Conservation (phyloP, 2,329 filamentous ascomycete genomes). For the Talaromyces sp. region DNA sequence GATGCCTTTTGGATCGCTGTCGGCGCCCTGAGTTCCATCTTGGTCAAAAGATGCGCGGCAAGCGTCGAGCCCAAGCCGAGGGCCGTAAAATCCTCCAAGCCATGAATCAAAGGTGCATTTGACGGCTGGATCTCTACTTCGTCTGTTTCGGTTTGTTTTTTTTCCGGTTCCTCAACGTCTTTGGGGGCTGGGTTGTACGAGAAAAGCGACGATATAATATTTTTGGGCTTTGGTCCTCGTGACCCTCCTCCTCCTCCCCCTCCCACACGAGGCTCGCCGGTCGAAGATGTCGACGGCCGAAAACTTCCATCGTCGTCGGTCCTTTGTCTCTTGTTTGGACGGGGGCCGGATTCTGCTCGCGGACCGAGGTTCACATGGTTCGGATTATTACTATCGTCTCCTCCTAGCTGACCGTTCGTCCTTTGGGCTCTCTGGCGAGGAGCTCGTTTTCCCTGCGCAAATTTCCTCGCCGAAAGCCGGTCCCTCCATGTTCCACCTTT, state of each 20-base stretch:
- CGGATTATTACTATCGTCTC: slow-evolving; percentile 20
- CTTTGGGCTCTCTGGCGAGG: slow-evolving; percentile 10
- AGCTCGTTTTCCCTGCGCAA: slow-evolving; percentile 48
- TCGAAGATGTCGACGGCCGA: slow-evolving; percentile 17
- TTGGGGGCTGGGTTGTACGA: slow-evolving; percentile 77
- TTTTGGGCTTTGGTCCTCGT: slow-evolving; percentile 35
- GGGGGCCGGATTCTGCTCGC: slow-evolving; percentile 8
- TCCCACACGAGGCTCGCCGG: slow-evolving; percentile 9
- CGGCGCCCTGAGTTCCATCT: slow-evolving; percentile 82
- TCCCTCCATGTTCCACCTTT: slow-evolving; percentile 94
- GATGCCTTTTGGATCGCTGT: slow-evolving; percentile 93
- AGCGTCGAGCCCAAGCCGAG: slow-evolving; percentile 77
- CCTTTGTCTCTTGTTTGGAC: slow-evolving; percentile 37
- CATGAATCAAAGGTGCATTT: slow-evolving; percentile 82
- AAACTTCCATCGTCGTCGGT: slow-evolving; percentile 37
- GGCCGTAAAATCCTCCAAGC: slow-evolving; percentile 79
- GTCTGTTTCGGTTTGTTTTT: slow-evolving; percentile 28
- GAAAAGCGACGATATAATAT: slow-evolving; percentile 87
- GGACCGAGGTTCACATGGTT: slow-evolving; percentile 27
- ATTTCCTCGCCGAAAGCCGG: slow-evolving; percentile 73
- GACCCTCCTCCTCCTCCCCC: slow-evolving; percentile 1
- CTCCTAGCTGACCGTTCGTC: slow-evolving; percentile 10
- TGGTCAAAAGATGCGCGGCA: slow-evolving; percentile 76
- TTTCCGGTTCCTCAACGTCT: slow-evolving; percentile 43
- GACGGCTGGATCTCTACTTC: slow-evolving; percentile 61